phyloP scores from a whole-genome alignment of 73 alveolate species.

The Symbiodinium natans region DNA sequence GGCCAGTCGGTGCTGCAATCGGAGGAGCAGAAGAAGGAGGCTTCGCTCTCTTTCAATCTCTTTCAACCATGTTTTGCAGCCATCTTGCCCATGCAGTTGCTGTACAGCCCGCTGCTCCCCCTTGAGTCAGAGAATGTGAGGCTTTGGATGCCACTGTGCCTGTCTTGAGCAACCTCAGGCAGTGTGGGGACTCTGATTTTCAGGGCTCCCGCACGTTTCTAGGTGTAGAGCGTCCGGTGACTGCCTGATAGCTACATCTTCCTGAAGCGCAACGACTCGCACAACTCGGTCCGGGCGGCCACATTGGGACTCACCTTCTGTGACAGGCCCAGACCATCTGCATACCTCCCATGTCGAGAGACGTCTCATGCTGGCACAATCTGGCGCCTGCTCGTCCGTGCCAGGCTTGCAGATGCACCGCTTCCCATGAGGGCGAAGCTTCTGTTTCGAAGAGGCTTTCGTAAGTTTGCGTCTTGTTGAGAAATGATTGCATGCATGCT shows the following conservation, averaged over 20 bases:
- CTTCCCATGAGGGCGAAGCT: constrained; percentile 61
- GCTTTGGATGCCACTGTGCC: constrained; percentile 54
- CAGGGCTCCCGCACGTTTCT: background rate
- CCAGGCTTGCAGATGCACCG: background rate
- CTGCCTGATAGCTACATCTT: constrained; percentile 46
- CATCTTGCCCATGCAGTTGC: no score
- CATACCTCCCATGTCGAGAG: background rate
- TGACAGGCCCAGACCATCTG: constrained; percentile 15
- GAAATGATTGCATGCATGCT: no score
- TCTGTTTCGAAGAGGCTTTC: constrained; percentile 53
- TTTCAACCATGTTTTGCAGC: no score
- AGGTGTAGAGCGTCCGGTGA: no score
- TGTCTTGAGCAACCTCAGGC: constrained; percentile 88
- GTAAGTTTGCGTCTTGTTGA: no score
- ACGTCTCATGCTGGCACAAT: background rate
- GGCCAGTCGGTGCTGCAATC: constrained; percentile 60
- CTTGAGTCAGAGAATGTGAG: no score
- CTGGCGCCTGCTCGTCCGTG: background rate
- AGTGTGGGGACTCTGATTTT: background rate
- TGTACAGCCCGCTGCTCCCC: no score
- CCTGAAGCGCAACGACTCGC: constrained; percentile 91
- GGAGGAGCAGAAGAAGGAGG: constrained; percentile 66
- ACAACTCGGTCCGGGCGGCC: constrained; percentile 87
- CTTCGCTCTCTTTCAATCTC: no score
- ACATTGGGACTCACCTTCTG: constrained; percentile 51